phyloP scores from a whole-genome alignment of 306 rosid genomes.

The Crotalaria pallida region DNA sequence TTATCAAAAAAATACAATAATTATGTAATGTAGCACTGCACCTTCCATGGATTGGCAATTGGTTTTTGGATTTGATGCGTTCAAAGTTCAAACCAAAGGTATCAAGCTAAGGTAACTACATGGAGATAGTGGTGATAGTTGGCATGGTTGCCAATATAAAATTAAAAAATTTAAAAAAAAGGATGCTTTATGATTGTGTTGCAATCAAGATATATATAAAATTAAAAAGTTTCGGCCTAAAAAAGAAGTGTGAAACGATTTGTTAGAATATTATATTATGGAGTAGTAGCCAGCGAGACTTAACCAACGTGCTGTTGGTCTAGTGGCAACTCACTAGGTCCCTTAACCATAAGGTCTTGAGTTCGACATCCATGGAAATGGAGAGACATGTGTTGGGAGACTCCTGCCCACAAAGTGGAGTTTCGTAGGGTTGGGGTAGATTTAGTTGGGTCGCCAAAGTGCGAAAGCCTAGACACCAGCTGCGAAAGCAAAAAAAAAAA shows the following conservation, averaged over 20 bases:
- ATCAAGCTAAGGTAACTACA: background rate
- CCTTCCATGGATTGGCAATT: conserved; percentile 10
- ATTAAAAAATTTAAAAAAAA: background rate
- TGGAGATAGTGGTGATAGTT: background rate
- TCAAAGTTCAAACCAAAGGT: conserved; percentile 15
- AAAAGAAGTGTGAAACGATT: background rate
- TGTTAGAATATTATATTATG: background rate
- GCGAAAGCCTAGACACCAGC: no score
- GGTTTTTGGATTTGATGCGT: conserved; percentile 9
- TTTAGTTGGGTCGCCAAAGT: no score
- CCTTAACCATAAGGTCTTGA: no score
- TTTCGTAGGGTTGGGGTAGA: no score
- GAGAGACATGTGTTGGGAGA: no score
- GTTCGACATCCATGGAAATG: no score
- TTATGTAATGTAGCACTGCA: background rate
- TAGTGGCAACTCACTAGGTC: no score
- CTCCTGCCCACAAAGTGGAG: no score
- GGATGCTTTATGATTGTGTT: conserved; percentile 21
- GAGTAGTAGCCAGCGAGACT: no score
- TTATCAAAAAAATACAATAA: background rate
- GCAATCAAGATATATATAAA: conserved; percentile 17
- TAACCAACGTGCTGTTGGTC: no score
- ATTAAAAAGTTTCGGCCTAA: conserved; percentile 17
- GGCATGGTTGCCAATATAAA: conserved; percentile 21
- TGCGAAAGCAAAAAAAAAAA: no score